Conservation (phyloP, 192 early-diverging fungal genomes). For the Backusella circina region DNA sequence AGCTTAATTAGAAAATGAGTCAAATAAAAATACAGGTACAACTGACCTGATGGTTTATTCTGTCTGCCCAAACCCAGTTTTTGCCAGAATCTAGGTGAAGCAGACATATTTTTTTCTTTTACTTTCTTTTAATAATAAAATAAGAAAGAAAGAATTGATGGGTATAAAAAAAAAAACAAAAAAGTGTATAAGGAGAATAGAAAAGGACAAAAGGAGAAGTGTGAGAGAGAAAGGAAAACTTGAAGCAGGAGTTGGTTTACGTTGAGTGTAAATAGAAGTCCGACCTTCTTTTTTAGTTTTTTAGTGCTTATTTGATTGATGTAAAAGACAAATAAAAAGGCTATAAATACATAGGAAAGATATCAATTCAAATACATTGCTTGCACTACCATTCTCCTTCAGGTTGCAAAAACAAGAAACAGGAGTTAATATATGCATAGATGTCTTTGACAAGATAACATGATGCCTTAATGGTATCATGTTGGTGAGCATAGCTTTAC, state of each 20-base stretch:
- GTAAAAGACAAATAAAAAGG: too few species aligned
- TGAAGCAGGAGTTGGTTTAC: slow-evolving; percentile 7
- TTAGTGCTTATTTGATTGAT: neutral
- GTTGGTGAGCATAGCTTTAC: neutral
- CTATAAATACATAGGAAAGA: neutral
- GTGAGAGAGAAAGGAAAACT: slow-evolving; percentile 3
- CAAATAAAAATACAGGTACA: neutral
- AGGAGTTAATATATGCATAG: neutral
- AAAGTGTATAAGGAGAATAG: neutral
- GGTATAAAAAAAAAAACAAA: neutral
- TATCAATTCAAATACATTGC: neutral
- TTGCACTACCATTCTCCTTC: neutral
- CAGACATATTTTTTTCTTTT: slow-evolving; percentile 2
- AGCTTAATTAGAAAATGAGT: neutral
- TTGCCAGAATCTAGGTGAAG: slow-evolving; percentile 16
- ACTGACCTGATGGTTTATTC: neutral
- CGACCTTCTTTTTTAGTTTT: neutral
- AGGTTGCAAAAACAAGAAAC: neutral
- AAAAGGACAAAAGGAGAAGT: neutral
- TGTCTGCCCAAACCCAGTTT: slow-evolving; percentile 10
- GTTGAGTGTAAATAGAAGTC: neutral
- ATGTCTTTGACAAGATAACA: neutral
- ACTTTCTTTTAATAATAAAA: neutral
- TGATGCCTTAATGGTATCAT: neutral
- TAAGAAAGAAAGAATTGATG: neutral